Base-by-base conservation (phyloP, 768 basidiomycete species). In the Tubosaeta sp. region DNA sequence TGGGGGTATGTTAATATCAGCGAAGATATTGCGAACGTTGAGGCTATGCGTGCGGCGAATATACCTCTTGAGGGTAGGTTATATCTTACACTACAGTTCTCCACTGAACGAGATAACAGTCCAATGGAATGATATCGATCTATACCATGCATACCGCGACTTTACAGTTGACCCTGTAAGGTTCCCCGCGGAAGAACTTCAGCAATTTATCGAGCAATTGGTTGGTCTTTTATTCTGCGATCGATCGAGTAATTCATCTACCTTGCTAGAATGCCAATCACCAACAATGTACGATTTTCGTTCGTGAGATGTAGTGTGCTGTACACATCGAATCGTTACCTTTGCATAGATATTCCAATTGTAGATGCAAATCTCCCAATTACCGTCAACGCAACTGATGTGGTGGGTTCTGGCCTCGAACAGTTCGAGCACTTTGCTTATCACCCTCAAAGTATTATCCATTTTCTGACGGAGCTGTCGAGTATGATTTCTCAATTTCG, bases 121-220 rank as follows among this genome's bases (percentile, higher is more conserved):
- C 39, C 86, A 86, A 76, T 88, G 86, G 86, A 87, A 84, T 59
- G 86, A 87, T 57, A 85, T 88, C 52, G 86, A 88, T 66, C 54
- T 87, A 46, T 87, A 86, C 56, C 80, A 86, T 57, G 79, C 83
- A 24, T 71, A 76, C 31, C 75, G 86, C 14, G 86, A 85, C 65
- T 86, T 87, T 56, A 88, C 86, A 5, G 67, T 76, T 7, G 85
- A 87, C 60, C 84, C 84, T 13, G 76, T 80, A 24, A 76, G 71
- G 39, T 88, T 80, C 71, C 81, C 85, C 5, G 69, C 62, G 13
- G 73, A 78, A 16, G 78, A 82, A 53, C 66, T 86, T 59, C 66
- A 69, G 22, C 60, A 62, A 41, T 85, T 85, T 59, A 84, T 83
- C 36, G 59, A 62, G 31, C 75, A 79, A 49, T 64, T 87, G 62